Percentiles rank a stretch among this genome's conserved stretches.
Conservation (phyloP, 2,329 filamentous ascomycete species). For the Aspergillus aculeatus region DNA sequence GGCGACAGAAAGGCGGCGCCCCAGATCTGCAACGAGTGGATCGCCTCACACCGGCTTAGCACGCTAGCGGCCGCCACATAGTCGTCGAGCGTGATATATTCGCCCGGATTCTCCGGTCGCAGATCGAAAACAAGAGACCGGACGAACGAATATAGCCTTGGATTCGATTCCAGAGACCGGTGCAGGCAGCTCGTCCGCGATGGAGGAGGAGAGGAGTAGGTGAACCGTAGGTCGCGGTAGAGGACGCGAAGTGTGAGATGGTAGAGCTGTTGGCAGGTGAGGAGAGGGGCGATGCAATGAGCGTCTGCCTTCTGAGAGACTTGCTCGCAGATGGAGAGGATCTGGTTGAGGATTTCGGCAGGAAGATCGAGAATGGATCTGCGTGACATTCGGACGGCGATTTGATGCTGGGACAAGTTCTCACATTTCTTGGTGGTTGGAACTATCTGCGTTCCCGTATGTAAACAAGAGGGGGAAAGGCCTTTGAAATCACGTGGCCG, state of each 20-base stretch:
- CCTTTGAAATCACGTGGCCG: too few species aligned
- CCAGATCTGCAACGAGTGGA: not conserved
- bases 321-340: not conserved
- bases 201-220: not conserved
- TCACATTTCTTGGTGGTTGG: too few species aligned
- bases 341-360: not conserved
- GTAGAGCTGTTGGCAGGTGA: not conserved
- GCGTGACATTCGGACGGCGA: too few species aligned
- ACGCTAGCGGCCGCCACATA: not conserved
- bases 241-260: not conserved
- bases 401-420: too few species aligned
- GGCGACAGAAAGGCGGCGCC: not conserved
- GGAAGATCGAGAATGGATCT: not conserved
- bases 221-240: not conserved
- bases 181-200: not conserved
- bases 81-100: not conserved
- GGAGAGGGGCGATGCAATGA: not conserved
- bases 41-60: not conserved
- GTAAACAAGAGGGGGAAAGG: too few species aligned
- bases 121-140: not conserved
- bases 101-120: not conserved
- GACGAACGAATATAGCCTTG: not conserved
- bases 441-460: too few species aligned
- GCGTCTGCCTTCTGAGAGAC: not conserved
- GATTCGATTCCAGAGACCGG: not conserved